Conservation (phyloP, 164 flowering plant genomes). For the Chimonanthus praecox region DNA sequence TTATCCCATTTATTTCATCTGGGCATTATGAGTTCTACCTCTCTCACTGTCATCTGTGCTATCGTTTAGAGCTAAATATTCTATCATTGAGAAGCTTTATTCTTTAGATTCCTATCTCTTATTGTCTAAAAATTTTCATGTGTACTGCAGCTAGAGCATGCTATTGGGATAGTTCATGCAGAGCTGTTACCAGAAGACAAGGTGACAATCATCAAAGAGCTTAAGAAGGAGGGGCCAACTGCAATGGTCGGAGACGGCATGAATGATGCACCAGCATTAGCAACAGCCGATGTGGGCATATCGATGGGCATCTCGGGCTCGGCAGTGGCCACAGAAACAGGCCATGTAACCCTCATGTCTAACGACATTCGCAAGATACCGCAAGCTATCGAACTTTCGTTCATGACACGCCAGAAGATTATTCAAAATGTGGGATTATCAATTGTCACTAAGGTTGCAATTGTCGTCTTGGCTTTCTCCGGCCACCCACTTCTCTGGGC, state of each 20-base stretch:
- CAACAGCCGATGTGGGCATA: conserved; percentile 83
- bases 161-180: conserved; percentile 59
- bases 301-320: conserved; percentile 97
- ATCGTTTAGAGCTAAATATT: too few species aligned
- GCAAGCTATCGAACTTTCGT: conserved; percentile 46
- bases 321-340: conserved; percentile 82
- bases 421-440: conserved; percentile 60
- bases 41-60: too few species aligned
- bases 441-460: conserved; percentile 51
- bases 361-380: conserved; percentile 77
- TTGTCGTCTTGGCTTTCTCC: conserved; percentile 57
- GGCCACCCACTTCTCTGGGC: conserved; percentile 95
- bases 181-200: conserved; percentile 90
- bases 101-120: too few species aligned
- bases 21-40: too few species aligned
- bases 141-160: conserved; percentile 52
- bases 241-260: conserved; percentile 94
- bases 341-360: conserved; percentile 78
- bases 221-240: conserved; percentile 51
- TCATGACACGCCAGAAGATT: conserved; percentile 44
- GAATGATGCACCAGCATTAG: conserved; percentile 92
- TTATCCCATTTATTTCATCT: too few species aligned
- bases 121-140: too few species aligned
- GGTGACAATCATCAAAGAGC: conserved; percentile 44
- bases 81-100: too few species aligned